A percentile compares a stretch with the other conserved stretches of the same genome.
These are phyloP conservation scores for Sordariomycetes sp. DNA, from an alignment of 2,329 filamentous ascomycete species.

Conservation along the genomic window DNA sequence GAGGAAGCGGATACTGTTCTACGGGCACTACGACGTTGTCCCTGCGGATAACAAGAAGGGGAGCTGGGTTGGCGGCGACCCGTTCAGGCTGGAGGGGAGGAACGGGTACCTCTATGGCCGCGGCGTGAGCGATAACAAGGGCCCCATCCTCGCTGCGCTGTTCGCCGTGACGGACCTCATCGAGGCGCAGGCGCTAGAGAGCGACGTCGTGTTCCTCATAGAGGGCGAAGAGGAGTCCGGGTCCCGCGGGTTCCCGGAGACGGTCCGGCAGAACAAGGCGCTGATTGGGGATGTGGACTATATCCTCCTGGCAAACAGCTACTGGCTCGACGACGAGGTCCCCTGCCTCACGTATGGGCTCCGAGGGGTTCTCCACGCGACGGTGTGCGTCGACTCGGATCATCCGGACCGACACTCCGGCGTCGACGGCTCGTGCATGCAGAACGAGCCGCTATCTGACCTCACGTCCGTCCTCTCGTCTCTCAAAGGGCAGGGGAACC, in stretches of 20 bases:
- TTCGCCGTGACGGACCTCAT: slow-evolving; percentile 86
- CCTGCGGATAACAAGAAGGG: slow-evolving; percentile 69
- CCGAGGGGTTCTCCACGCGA: slow-evolving; percentile 86
- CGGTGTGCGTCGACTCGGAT: slow-evolving; percentile 72
- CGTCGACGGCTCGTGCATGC: slow-evolving; percentile 84
- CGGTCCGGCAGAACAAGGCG: slow-evolving; percentile 65
- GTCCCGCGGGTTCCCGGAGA: slow-evolving; percentile 78
- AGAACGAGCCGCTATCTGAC: slow-evolving; percentile 87
- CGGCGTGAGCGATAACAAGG: slow-evolving; percentile 96
- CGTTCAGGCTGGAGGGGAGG: slow-evolving; percentile 77
- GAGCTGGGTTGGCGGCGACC: slow-evolving; percentile 61
- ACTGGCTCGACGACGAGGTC: slow-evolving; percentile 94
- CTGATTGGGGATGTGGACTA: slow-evolving; percentile 87
- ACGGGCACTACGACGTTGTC: slow-evolving; percentile 97
- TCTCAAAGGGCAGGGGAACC: slow-evolving; percentile 68
- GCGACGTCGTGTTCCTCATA: slow-evolving; percentile 86
- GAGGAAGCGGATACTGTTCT: slow-evolving; percentile 84
- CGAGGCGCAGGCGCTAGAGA: slow-evolving; percentile 69
- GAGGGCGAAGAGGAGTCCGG: slow-evolving; percentile 96
- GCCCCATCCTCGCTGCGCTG: slow-evolving; percentile 83
- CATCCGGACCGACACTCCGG: slow-evolving; percentile 88
- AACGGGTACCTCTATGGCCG: slow-evolving; percentile 92
- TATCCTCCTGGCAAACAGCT: slow-evolving; percentile 91
- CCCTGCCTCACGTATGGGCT: slow-evolving; percentile 92
- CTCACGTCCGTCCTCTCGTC: slow-evolving; percentile 71